These are phyloP conservation scores for Cornus florida DNA, from an alignment of 148 eudicot species.

Conservation along the genomic window DNA sequence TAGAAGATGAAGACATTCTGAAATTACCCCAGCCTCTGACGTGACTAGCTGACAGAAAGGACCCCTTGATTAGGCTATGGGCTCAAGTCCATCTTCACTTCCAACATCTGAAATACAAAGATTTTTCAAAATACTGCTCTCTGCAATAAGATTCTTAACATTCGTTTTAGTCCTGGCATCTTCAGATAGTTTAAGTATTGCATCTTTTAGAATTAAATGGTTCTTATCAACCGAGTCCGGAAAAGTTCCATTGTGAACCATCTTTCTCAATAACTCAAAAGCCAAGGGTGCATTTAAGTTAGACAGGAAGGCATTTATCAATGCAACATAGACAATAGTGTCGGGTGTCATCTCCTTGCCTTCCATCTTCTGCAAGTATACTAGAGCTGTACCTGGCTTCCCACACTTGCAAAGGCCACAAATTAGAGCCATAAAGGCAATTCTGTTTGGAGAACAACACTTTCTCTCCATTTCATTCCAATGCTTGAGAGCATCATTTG, in stretches of 20 bases:
- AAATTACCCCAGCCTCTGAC: no score
- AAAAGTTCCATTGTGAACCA: constrained; percentile 37
- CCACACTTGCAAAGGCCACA: constrained; percentile 80
- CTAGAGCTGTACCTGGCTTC: constrained; percentile 55
- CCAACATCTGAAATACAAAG: constrained; percentile 5
- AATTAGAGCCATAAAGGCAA: constrained; percentile 42
- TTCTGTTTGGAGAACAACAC: constrained; percentile 20
- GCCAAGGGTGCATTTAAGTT: constrained; percentile 46
- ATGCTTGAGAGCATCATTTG: constrained; percentile 59
- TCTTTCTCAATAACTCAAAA: constrained; percentile 49
- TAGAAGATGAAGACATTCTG: no score
- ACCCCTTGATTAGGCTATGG: neutral
- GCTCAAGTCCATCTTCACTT: neutral
- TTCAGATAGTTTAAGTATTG: constrained; percentile 43
- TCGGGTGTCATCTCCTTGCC: constrained; percentile 44
- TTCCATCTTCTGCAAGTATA: constrained; percentile 63
- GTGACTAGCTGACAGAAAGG: no score
- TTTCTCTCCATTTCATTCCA: constrained; percentile 37
- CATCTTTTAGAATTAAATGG: constrained; percentile 36
- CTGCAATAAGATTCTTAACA: constrained; percentile 38
- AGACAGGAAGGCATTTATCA: constrained; percentile 46
- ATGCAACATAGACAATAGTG: constrained; percentile 12
- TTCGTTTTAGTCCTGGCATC: constrained; percentile 41
- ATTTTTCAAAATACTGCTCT: constrained; percentile 36
- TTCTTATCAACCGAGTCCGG: constrained; percentile 49